phyloP scores from a whole-genome alignment of 805 yeast genomes.

The Grigorovia yakushimaensis region DNA sequence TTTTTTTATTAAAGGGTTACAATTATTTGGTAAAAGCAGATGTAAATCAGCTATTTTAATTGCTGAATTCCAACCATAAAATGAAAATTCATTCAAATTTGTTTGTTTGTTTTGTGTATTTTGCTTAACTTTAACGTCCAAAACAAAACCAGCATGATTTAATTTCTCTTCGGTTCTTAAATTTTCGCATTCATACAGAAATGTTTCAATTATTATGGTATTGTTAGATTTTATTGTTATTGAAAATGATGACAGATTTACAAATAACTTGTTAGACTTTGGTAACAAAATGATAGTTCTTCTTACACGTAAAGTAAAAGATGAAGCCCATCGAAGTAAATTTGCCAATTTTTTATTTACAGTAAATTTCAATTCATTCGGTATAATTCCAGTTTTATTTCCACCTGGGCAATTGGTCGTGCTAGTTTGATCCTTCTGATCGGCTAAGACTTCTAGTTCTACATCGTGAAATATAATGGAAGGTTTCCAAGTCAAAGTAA shows the following conservation, averaged over 20 bases:
- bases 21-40: constrained; percentile 5
- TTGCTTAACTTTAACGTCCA: constrained; percentile 7
- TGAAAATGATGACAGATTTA: constrained; percentile 14
- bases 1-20: neutral
- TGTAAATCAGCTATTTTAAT: constrained; percentile 15
- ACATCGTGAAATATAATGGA: constrained; percentile 14
- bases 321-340: neutral
- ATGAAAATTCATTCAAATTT: constrained; percentile 3
- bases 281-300: constrained; percentile 4
- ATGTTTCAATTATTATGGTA: constrained; percentile 11
- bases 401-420: too few species aligned
- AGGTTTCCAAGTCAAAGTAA: constrained; percentile 15
- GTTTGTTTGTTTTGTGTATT: neutral
- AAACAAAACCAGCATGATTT: constrained; percentile 13
- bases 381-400: neutral
- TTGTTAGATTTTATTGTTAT: constrained; percentile 10
- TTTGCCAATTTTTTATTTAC: neutral
- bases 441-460: constrained; percentile 4
- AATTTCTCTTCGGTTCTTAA: constrained; percentile 9
- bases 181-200: constrained; percentile 13
- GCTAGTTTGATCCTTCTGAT: neutral
- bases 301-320: constrained; percentile 2
- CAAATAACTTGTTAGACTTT: constrained; percentile 5
- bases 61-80: constrained; percentile 15
- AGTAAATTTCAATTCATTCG: neutral